phyloP scores from a whole-genome alignment of 306 rosid species.

The Cicer chorassanicum region DNA sequence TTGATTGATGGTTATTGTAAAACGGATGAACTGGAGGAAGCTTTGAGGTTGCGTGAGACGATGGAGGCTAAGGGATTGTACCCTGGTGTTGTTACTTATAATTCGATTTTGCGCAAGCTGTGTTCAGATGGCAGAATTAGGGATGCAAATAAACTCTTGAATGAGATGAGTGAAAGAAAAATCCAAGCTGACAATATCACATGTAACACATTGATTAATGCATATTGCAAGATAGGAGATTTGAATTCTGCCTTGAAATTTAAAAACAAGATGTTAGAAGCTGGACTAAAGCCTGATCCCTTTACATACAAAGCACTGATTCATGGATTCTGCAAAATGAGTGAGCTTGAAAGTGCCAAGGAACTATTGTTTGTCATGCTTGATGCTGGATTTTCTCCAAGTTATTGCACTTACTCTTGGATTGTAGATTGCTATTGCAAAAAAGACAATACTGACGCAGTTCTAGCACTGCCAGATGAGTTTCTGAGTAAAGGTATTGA shows the following conservation, averaged over 20 bases:
- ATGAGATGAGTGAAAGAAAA: slow-evolving; percentile 77
- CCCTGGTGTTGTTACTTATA: slow-evolving; percentile 81
- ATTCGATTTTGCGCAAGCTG: slow-evolving; percentile 76
- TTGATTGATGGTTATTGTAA: slow-evolving; percentile 84
- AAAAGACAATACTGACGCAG: slow-evolving; percentile 60
- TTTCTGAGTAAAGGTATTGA: slow-evolving; percentile 60
- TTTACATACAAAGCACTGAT: slow-evolving; percentile 81
- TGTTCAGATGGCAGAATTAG: slow-evolving; percentile 83
- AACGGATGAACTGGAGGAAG: slow-evolving; percentile 70
- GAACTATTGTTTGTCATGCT: slow-evolving; percentile 72
- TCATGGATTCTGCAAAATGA: slow-evolving; percentile 75
- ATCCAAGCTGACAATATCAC: slow-evolving; percentile 82
- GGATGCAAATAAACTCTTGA: slow-evolving; percentile 80
- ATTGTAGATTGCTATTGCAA: slow-evolving; percentile 72
- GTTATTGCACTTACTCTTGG: slow-evolving; percentile 77
- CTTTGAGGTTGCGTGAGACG: slow-evolving; percentile 62
- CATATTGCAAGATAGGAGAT: slow-evolving; percentile 85
- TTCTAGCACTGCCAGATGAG: slow-evolving; percentile 67
- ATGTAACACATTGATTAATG: slow-evolving; percentile 87
- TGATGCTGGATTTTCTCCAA: slow-evolving; percentile 67
- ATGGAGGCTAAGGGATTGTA: slow-evolving; percentile 76
- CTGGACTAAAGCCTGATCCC: slow-evolving; percentile 73
- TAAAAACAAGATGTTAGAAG: slow-evolving; percentile 75
- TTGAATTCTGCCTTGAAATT: slow-evolving; percentile 77
- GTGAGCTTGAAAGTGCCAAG: slow-evolving; percentile 66